Base-by-base conservation (phyloP, 306 rosid species). In the Glycyrrhiza uralensis region DNA sequence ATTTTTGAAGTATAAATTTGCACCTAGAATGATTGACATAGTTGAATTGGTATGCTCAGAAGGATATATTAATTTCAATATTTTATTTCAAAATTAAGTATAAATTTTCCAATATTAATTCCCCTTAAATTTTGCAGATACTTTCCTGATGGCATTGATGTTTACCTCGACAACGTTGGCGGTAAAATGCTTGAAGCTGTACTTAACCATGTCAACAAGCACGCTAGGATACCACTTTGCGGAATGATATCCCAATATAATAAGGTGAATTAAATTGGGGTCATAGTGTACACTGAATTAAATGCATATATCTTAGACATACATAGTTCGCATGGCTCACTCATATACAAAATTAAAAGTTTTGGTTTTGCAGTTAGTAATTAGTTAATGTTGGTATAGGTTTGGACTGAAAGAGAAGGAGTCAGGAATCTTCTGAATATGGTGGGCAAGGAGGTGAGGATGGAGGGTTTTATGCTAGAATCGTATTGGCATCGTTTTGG, bases 201-300 rank as follows among this genome's bases (percentile, higher is more conserved):
- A 13, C 91, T 89, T 38, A 86, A 86, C 72, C 86, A 86, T 79
- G 88, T 89, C 58, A 89, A 89, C 74, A 62, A 17, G 60, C 9
- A 82, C 50, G 91, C 95, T 15, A 80, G 83, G 54, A 85, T 89
- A 22, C 67, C 87, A 2, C 75, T 86, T 36, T 89, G 91, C 6
- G 91, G 91, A n/a, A 86, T 86, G 95, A 86, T 89, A 73, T 89
- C 91, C 39, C 77, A 77, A 23, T 89, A 89, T 46, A 84, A 86
- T 45, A 76, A 80, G 84, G 94, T 88, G 45, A 71, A 11, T 6
- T 88, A 39, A 71, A 11, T 6, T 33, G 7, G n/a, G 51, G 47
- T 12, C 9, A 18, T 44, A 13, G 0, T 11, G 33, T n/a, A n/a
- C 6, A 4, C 17, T 20, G 50, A 11, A 18, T 19, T 58, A 28